Conservation (phyloP, 225 moss, liverwort and hornwort species). For the Anthoceros angustus region DNA sequence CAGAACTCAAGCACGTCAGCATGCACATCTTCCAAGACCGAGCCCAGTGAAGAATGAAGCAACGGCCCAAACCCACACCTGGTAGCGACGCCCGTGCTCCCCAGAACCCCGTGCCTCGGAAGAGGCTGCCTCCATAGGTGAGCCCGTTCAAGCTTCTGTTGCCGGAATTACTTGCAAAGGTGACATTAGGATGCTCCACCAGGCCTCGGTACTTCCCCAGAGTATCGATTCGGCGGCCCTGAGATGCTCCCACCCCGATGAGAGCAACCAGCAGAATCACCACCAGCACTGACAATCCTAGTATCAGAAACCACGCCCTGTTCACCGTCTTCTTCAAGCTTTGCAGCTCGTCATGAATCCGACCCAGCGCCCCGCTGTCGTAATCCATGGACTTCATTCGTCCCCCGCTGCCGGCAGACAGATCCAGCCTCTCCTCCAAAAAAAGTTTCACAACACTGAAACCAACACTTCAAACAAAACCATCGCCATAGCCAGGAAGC, state of each 20-base stretch:
- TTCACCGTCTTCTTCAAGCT: slow-evolving; percentile 39
- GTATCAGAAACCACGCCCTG: slow-evolving; percentile 20
- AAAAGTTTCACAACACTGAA: too few relatives aligned
- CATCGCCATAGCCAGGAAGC: too few relatives aligned
- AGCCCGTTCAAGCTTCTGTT: slow-evolving; percentile 31
- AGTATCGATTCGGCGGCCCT: slow-evolving; percentile 21
- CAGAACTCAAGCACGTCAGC: slow-evolving; percentile 2
- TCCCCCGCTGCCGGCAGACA: too few relatives aligned
- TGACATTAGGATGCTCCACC: slow-evolving; percentile 32
- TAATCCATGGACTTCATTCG: background rate
- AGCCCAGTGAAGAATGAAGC: background rate
- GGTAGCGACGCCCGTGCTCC: slow-evolving; percentile 20
- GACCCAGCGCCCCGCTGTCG: background rate
- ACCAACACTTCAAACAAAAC: too few relatives aligned
- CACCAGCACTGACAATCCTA: slow-evolving; percentile 23
- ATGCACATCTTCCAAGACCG: background rate
- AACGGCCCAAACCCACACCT: slow-evolving; percentile 14
- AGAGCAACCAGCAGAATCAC: slow-evolving; percentile 41
- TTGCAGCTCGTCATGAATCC: slow-evolving; percentile 30
- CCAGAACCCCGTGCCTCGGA: slow-evolving; percentile 94
- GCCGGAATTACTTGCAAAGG: slow-evolving; percentile 30
- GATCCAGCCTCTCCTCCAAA: too few relatives aligned
- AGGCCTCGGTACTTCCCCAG: slow-evolving; percentile 28
- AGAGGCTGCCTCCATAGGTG: slow-evolving; percentile 84
- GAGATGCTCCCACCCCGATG: slow-evolving; percentile 38